Percentiles rank a stretch among this genome's conserved stretches.
Conservation (phyloP, 768 basidiomycete genomes). For the Saitozyma sp. region DNA sequence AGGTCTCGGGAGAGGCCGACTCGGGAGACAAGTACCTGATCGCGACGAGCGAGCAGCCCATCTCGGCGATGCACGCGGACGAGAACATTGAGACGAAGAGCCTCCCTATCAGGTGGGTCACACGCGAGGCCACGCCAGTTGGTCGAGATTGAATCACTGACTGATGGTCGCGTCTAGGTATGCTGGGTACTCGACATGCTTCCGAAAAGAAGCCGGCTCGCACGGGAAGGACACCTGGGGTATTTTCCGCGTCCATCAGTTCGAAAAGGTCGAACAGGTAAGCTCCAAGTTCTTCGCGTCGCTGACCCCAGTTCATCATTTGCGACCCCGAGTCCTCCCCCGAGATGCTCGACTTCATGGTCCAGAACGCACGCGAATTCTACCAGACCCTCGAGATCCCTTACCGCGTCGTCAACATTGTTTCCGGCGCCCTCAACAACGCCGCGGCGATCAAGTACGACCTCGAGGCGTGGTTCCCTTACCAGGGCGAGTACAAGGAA, state of each 20-base stretch:
- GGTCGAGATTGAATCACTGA: background rate
- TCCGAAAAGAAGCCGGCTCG: constrained; percentile 97
- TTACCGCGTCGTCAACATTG: constrained; percentile 90
- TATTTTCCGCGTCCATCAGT: constrained; percentile 99
- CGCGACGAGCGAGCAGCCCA: constrained; percentile 97
- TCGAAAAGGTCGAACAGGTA: constrained; percentile 89
- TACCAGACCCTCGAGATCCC: constrained; percentile 92
- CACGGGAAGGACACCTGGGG: constrained; percentile 99
- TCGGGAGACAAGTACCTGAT: constrained; percentile 96
- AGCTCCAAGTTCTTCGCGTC: constrained; percentile 10
- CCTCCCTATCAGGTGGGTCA: constrained; percentile 76
- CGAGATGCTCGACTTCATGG: constrained; percentile 89
- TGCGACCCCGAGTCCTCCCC: constrained; percentile 93
- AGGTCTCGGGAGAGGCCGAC: constrained; percentile 63
- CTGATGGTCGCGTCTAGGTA: constrained; percentile 42
- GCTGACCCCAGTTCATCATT: constrained; percentile 73
- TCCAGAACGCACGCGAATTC: constrained; percentile 85
- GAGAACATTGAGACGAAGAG: constrained; percentile 96
- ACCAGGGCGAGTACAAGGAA: constrained; percentile 94
- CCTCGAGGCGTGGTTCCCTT: constrained; percentile 99
- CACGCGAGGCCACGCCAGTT: background rate
- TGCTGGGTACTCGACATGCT: constrained; percentile 75
- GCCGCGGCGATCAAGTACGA: constrained; percentile 98
- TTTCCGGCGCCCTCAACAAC: constrained; percentile 93
- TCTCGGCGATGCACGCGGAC: constrained; percentile 90